Percentiles rank a stretch among this genome's conserved stretches.
These are phyloP conservation scores for Lizanozyma gosingica DNA, from an alignment of 1,139 yeast species.

Conservation along the genomic window DNA sequence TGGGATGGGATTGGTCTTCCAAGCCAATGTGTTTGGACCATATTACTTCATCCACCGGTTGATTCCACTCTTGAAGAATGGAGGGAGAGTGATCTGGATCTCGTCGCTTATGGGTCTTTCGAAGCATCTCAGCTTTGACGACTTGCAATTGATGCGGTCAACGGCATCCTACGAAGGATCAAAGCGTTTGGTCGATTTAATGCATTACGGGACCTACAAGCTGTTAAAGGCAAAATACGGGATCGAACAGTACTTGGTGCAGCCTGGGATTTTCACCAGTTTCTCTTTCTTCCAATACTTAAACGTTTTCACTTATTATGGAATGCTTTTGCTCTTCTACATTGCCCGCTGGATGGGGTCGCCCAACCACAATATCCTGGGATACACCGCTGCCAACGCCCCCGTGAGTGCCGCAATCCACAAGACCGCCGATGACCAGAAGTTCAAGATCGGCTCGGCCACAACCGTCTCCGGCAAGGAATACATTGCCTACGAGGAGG, in stretches of 20 bases:
- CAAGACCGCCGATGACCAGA: conserved; percentile 34
- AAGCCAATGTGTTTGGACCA: conserved; percentile 93
- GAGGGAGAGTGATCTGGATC: conserved; percentile 74
- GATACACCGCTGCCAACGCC: conserved; percentile 85
- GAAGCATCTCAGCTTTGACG: conserved; percentile 59
- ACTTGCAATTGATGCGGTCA: conserved; percentile 59
- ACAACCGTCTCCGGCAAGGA: conserved; percentile 56
- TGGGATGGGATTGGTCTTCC: conserved; percentile 81
- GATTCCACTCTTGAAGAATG: conserved; percentile 39
- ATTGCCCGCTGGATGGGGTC: conserved; percentile 79
- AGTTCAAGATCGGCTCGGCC: conserved; percentile 68
- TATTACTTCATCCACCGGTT: conserved; percentile 68
- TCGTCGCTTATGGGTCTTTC: conserved; percentile 75
- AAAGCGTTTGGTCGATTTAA: conserved; percentile 74
- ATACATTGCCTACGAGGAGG: conserved; percentile 43
- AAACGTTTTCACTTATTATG: conserved; percentile 69
- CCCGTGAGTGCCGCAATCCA: conserved; percentile 37
- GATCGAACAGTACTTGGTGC: conserved; percentile 67
- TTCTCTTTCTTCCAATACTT: conserved; percentile 70
- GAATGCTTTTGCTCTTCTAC: conserved; percentile 79
- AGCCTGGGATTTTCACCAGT: conserved; percentile 91
- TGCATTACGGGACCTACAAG: conserved; percentile 64
- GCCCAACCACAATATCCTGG: conserved; percentile 79
- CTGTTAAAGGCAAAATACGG: conserved; percentile 36
- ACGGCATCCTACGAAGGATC: conserved; percentile 84